These are phyloP conservation scores for Podospora bellae-mahoneyi DNA, from an alignment of 495 filamentous ascomycete genomes.

Conservation along the genomic window DNA sequence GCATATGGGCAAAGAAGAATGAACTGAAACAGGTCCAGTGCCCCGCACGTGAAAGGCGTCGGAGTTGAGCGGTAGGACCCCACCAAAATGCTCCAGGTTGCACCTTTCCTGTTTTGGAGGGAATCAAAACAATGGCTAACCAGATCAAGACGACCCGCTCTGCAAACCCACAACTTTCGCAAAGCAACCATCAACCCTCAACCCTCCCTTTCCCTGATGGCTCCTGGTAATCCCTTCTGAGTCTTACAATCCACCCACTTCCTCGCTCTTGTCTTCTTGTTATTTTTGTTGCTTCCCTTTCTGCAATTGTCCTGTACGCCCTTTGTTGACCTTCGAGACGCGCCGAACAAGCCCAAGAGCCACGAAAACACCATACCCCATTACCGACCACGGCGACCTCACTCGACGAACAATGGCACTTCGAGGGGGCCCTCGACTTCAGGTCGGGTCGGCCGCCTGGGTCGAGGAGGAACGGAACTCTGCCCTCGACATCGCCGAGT, in stretches of 20 bases:
- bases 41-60: conserved; percentile 33
- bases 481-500: conserved; percentile 47
- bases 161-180: conserved; percentile 28
- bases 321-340: conserved; percentile 2
- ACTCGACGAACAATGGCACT: conserved; percentile 47
- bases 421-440: conserved; percentile 50
- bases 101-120: conserved; percentile 30
- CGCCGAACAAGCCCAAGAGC: conserved; percentile 11
- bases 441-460: conserved; percentile 55
- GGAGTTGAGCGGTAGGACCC: conserved; percentile 14
- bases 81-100: conserved; percentile 19
- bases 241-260: background rate
- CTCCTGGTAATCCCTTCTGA: too few relatives aligned
- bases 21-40: background rate
- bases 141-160: conserved; percentile 16
- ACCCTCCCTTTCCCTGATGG: conserved; percentile 16
- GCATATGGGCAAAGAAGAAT: too few relatives aligned
- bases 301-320: background rate
- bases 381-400: conserved; percentile 40
- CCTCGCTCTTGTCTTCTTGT: background rate
- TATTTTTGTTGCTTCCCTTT: conserved; percentile 4
- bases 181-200: conserved; percentile 17
- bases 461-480: conserved; percentile 50
- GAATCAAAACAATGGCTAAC: conserved; percentile 36
- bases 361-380: conserved; percentile 3